These are phyloP conservation scores for Tetradesmus obliquus DNA, from an alignment of 139 green algal genomes.

Conservation along the genomic window DNA sequence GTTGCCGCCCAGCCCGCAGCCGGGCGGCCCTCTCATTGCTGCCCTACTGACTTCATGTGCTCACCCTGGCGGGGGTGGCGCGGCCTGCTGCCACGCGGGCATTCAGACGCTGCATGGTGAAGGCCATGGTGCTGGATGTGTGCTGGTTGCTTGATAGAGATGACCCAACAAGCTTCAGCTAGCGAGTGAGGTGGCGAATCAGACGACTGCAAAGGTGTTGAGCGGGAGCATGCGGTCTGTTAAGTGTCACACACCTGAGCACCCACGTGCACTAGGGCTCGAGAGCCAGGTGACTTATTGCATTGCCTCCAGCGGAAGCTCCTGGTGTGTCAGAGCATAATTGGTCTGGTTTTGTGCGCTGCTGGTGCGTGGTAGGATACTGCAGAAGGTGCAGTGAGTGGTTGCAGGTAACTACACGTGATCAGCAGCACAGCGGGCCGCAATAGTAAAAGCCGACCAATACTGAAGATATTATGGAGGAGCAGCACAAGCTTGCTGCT, in stretches of 20 bases:
- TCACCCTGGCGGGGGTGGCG: constrained; percentile 19
- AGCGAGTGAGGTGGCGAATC: background rate
- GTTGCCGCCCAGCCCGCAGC: background rate
- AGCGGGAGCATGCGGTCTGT: background rate
- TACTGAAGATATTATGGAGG: no score
- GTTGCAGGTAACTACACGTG: background rate
- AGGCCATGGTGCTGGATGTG: constrained; percentile 17
- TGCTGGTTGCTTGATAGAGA: background rate
- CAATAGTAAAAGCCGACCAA: background rate
- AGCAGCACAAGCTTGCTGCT: background rate
- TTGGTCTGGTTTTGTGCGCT: background rate
- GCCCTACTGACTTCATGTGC: background rate
- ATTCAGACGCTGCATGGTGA: constrained; percentile 22
- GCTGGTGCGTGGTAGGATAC: background rate
- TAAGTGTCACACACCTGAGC: background rate
- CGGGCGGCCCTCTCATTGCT: background rate
- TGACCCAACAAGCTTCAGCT: background rate
- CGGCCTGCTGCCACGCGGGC: constrained; percentile 17
- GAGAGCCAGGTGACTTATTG: background rate
- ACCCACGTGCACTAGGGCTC: background rate
- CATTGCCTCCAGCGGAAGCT: no score
- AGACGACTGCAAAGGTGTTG: background rate
- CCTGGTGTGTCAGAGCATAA: no score
- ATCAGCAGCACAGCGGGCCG: background rate
- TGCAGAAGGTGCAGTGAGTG: background rate